phyloP scores from a whole-genome alignment of 345 rosid genomes.

The Conringia planisiliqua region DNA sequence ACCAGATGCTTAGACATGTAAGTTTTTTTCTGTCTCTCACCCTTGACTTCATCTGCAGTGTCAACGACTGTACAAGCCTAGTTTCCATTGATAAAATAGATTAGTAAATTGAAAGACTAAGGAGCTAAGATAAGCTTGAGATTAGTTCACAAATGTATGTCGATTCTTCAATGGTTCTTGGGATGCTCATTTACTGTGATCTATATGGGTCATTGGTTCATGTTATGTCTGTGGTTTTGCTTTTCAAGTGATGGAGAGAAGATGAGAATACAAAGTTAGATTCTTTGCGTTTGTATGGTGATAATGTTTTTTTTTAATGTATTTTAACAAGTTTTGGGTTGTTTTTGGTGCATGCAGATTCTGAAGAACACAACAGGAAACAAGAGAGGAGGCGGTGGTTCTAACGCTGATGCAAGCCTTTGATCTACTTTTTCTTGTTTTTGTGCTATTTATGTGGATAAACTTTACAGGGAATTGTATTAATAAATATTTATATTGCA shows the following conservation, averaged over 20 bases:
- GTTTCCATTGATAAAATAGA: not conserved
- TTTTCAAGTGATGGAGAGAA: not conserved
- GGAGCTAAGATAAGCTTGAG: not conserved
- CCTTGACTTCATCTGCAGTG: not conserved
- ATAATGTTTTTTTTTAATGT: not conserved
- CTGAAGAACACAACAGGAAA: slow-evolving; percentile 96
- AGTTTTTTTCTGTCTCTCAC: not conserved
- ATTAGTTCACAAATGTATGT: not conserved
- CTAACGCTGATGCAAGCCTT: slow-evolving; percentile 50
- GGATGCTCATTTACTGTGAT: not conserved
- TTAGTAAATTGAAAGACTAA: not conserved
- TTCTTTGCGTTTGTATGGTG: not conserved
- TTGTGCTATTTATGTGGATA: slow-evolving; percentile 24
- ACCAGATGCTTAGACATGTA: slow-evolving; percentile 98
- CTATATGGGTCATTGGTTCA: not conserved
- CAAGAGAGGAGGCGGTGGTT: slow-evolving; percentile 55
- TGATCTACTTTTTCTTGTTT: slow-evolving; percentile 8
- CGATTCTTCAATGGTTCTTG: not conserved
- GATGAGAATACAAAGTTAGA: not conserved
- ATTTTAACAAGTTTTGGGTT: not conserved
- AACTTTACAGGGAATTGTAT: slow-evolving; percentile 18
- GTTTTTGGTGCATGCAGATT: slow-evolving; percentile 46
- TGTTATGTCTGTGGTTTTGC: not conserved
- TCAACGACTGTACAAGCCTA: not conserved
- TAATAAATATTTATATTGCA: not conserved